phyloP scores from a whole-genome alignment of 371 early-diverging fungal species.

The Phascolomyces articulosus region DNA sequence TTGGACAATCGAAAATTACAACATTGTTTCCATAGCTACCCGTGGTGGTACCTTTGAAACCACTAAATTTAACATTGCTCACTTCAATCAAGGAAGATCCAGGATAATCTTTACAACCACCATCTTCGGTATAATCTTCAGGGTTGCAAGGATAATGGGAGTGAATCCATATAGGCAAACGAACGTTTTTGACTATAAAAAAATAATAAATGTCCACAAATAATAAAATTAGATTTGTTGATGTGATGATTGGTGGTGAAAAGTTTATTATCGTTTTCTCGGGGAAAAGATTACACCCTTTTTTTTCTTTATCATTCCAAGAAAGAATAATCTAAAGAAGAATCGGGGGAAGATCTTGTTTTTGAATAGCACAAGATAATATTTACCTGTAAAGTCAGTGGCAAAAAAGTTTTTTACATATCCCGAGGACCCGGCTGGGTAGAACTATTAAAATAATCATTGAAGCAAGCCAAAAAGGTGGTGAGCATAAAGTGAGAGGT shows the following conservation, averaged over 20 bases:
- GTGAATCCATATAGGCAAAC: slow-evolving; percentile 15
- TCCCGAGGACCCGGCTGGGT: slow-evolving; percentile 12
- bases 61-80: slow-evolving; percentile 11
- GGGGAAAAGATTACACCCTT: neutral
- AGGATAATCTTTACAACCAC: slow-evolving; percentile 15
- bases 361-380: too few species aligned
- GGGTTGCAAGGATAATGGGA: slow-evolving; percentile 16
- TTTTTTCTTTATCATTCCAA: too few species aligned
- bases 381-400: slow-evolving; percentile 9
- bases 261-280: too few species aligned
- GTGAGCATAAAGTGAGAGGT: neutral
- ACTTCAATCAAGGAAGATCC: slow-evolving; percentile 12
- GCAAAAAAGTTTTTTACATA: slow-evolving; percentile 8
- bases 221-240: too few species aligned
- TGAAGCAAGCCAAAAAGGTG: too few species aligned
- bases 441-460: neutral
- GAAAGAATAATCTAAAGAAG: neutral
- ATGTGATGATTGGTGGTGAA: too few species aligned
- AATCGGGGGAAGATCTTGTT: neutral
- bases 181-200: slow-evolving; percentile 11
- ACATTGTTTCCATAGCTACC: slow-evolving; percentile 10
- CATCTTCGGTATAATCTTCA: slow-evolving; percentile 10
- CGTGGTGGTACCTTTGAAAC: slow-evolving; percentile 11
- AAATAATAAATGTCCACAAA: too few species aligned
- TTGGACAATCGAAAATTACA: slow-evolving; percentile 13